Percentiles rank a stretch among this genome's conserved stretches.
phyloP scores from a whole-genome alignment of 371 early-diverging fungal species.

The Mucor ambiguus region DNA sequence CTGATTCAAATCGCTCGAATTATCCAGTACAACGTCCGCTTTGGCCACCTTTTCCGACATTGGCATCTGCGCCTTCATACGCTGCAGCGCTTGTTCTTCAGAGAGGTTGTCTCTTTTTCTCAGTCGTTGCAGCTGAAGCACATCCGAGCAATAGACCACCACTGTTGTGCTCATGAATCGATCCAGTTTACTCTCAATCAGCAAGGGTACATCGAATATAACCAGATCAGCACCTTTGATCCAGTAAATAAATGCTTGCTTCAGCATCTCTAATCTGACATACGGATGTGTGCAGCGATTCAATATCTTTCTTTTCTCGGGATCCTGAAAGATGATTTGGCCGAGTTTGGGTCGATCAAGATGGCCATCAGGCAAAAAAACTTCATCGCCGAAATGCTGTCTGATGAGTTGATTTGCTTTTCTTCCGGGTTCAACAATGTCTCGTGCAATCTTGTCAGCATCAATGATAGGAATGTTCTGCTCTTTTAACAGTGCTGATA shows the following conservation, averaged over 20 bases:
- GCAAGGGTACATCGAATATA: slow-evolving; percentile 91
- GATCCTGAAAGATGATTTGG: slow-evolving; percentile 77
- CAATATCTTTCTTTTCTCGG: slow-evolving; percentile 67
- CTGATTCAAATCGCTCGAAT: slow-evolving; percentile 68
- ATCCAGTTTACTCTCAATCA: slow-evolving; percentile 85
- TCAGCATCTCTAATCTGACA: slow-evolving; percentile 78
- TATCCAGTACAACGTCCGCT: slow-evolving; percentile 87
- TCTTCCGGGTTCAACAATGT: slow-evolving; percentile 83
- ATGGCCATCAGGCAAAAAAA: slow-evolving; percentile 60
- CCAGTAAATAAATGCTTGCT: slow-evolving; percentile 70
- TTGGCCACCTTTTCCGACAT: slow-evolving; percentile 72
- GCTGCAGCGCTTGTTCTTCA: slow-evolving; percentile 65
- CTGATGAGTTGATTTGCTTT: slow-evolving; percentile 73
- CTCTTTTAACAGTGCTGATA: slow-evolving; percentile 61
- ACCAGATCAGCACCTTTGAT: slow-evolving; percentile 67
- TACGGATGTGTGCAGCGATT: slow-evolving; percentile 90
- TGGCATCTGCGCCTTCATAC: slow-evolving; percentile 86
- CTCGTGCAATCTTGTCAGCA: slow-evolving; percentile 87
- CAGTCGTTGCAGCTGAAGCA: slow-evolving; percentile 76
- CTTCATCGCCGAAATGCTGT: slow-evolving; percentile 72
- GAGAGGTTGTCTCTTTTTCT: slow-evolving; percentile 71
- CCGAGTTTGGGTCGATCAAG: slow-evolving; percentile 83
- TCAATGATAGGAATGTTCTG: slow-evolving; percentile 84
- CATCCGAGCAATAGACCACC: slow-evolving; percentile 83
- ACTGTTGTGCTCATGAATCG: slow-evolving; percentile 68